These are phyloP conservation scores for Barbarea vulgaris DNA, from an alignment of 345 rosid genomes.

Conservation along the genomic window DNA sequence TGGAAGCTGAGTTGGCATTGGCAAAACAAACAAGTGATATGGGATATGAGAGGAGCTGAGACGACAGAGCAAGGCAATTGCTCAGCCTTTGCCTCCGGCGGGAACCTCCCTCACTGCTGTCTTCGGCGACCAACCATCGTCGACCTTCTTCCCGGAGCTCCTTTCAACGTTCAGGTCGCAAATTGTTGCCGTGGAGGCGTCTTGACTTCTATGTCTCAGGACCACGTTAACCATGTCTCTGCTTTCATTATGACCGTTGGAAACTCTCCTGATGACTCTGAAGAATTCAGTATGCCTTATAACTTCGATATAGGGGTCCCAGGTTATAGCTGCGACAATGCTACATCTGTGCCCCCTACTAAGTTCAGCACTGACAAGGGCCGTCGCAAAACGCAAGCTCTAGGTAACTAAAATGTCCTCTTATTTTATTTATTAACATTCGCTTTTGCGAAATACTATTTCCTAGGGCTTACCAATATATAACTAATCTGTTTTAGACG, in stretches of 20 bases:
- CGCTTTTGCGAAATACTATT: too few species aligned
- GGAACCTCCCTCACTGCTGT: constrained; percentile 68
- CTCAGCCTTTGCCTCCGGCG: constrained; percentile 46
- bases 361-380: constrained; percentile 51
- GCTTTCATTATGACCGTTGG: constrained; percentile 57
- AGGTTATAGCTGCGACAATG: constrained; percentile 65
- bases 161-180: constrained; percentile 50
- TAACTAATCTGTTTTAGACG: too few species aligned
- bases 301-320: constrained; percentile 63
- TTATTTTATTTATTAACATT: not conserved
- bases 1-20: constrained; percentile 84
- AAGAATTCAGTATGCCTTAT: constrained; percentile 49
- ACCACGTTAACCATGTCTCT: constrained; percentile 48
- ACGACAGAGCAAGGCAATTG: constrained; percentile 90
- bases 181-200: constrained; percentile 88
- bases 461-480: too few species aligned
- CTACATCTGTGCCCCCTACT: constrained; percentile 50
- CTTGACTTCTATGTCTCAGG: constrained; percentile 63
- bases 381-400: constrained; percentile 81
- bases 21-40: constrained; percentile 63
- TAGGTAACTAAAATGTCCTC: constrained; percentile 39
- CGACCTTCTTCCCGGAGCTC: constrained; percentile 75
- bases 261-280: constrained; percentile 7
- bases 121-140: constrained; percentile 60
- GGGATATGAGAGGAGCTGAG: constrained; percentile 78